Base-by-base conservation (phyloP, 176 grass and related monocot species). In the Avena sativa region DNA sequence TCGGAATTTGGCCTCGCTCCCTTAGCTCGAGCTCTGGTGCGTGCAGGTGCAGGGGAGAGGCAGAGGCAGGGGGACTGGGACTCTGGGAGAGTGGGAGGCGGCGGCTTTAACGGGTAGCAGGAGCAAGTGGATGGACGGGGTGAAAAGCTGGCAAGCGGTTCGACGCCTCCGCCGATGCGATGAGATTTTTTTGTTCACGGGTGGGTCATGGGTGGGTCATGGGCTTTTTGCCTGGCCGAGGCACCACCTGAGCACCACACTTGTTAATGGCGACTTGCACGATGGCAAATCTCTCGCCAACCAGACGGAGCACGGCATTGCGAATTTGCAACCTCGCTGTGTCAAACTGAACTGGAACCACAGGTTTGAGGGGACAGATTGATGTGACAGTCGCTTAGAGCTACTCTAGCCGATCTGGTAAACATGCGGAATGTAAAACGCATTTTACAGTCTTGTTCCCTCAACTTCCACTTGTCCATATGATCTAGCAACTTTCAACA, bases 131-230 rank as follows among this genome's bases (percentile, higher is more conserved):
- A 60, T 66, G 80, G 89, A 87, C 56, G 85, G 85, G 74, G 83
- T 90, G 65, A 17, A 28, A 74, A 66, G 88, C 32, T 71, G 8
- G 32, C 2, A 13, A 50, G 5, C 7, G 30, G n/a, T 68, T 87
- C 17, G 89, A 36, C 64, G 84, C 2, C 73, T 86, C 88, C 79
- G 88, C 78, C 71, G 52, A 78, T 46, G 44, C 13, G 71, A 55
- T 21, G 40, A 9, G 43, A 71, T 70, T 13, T 80, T 46, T 46
- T 65, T 40, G 26, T 1, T n/a, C 34, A 30, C 13, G 0, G 25
- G 11, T 21, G 65, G 53, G 74, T 71, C 30, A 30, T 32, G 32
- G 32, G 30, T 30, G 30, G n/a, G n/a, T 25, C 25, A 25, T 25
- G 52, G 20, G 32, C 55, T 74, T 8, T 82, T 70, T 20, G 66